A percentile compares a stretch with the other conserved stretches of the same genome.
Evolutionary conservation across 257 asterid species (phyloP).

Genomic region (Schizonepeta tenuifolia): DNA sequence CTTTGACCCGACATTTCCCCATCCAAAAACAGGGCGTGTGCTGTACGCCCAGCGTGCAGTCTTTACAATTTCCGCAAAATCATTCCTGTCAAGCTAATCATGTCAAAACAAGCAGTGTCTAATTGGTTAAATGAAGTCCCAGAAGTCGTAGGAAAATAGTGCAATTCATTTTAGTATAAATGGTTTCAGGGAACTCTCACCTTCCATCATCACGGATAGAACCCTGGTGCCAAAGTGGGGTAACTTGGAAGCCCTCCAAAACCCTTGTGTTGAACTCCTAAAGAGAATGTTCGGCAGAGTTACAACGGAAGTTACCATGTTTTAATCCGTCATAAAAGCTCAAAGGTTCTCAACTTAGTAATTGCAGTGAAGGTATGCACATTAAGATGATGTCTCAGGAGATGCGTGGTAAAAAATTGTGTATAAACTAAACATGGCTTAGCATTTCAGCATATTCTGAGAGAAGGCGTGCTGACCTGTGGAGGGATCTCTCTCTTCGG

Average conservation of each 20-base stretch:
- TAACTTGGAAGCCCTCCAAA: slow-evolving; percentile 89
- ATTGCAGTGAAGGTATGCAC: background rate
- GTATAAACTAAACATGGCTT: background rate
- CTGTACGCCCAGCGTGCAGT: slow-evolving; percentile 95
- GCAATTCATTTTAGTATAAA: slow-evolving; percentile 11
- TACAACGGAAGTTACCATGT: slow-evolving; percentile 14
- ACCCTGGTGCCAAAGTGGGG: slow-evolving; percentile 98
- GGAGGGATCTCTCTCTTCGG: slow-evolving; percentile 80
- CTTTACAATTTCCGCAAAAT: slow-evolving; percentile 73
- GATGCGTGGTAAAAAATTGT: background rate
- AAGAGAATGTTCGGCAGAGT: slow-evolving; percentile 28
- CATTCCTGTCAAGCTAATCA: slow-evolving; percentile 70
- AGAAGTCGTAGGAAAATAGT: background rate
- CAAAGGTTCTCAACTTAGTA: slow-evolving; percentile 22
- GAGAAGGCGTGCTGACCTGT: slow-evolving; percentile 56
- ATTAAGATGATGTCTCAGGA: slow-evolving; percentile 2
- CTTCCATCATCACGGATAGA: slow-evolving; percentile 84
- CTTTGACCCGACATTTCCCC: slow-evolving; percentile 87
- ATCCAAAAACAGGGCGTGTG: slow-evolving; percentile 88
- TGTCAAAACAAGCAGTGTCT: slow-evolving; percentile 39
- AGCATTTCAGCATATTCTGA: slow-evolving; percentile 16
- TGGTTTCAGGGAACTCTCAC: slow-evolving; percentile 39
- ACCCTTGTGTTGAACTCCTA: slow-evolving; percentile 86
- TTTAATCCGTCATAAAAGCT: slow-evolving; percentile 10
- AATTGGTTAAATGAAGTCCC: slow-evolving; percentile 32